phyloP scores from a whole-genome alignment of 345 rosid species.

The Populus simonii region DNA sequence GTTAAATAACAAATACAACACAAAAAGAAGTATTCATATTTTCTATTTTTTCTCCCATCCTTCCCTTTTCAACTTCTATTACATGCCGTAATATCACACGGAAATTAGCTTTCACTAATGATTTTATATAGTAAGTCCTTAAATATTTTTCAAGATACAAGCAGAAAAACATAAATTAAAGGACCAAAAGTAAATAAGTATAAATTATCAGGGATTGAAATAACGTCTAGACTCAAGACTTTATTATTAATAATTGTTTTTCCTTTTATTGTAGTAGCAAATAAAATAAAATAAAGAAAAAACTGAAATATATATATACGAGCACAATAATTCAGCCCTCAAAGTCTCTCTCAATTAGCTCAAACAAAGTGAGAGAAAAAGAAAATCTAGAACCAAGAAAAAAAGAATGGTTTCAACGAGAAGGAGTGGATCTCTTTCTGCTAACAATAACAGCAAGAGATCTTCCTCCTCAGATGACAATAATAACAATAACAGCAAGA shows the following conservation, averaged over 20 bases:
- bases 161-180: neutral
- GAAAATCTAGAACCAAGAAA: constrained; percentile 11
- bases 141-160: neutral
- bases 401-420: constrained; percentile 85
- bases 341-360: constrained; percentile 1
- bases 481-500: constrained; percentile 43
- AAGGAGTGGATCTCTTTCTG: constrained; percentile 79
- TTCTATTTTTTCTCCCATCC: neutral
- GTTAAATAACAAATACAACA: neutral
- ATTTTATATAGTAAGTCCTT: neutral
- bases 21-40: neutral
- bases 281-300: neutral
- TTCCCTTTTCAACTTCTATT: too few relatives aligned
- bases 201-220: neutral
- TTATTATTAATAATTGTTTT: neutral
- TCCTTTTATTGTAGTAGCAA: neutral
- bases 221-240: neutral
- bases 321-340: neutral
- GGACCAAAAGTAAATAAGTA: neutral
- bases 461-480: constrained; percentile 18
- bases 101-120: neutral
- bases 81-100: too few relatives aligned
- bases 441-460: constrained; percentile 41
- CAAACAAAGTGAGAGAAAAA: neutral
- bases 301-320: neutral